These are phyloP conservation scores for Fusarium concolor DNA, from an alignment of 2,329 filamentous ascomycete species.

Conservation along the genomic window DNA sequence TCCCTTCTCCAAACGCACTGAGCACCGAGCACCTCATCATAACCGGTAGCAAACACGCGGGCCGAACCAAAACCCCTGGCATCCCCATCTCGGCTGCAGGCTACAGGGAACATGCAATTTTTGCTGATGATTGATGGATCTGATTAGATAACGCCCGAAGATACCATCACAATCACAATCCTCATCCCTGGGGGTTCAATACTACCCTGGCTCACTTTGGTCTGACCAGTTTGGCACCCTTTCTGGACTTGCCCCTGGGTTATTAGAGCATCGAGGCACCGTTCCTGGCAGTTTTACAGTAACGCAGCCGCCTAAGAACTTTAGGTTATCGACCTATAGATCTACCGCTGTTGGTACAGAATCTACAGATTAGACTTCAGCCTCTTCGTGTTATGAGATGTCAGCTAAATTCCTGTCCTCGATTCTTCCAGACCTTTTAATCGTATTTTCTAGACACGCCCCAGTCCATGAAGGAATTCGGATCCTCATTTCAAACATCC, in stretches of 20 bases:
- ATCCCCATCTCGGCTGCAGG: constrained; percentile 21
- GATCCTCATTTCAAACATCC: constrained; percentile 18
- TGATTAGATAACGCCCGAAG: constrained; percentile 44
- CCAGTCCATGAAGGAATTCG: not conserved
- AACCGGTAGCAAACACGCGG: constrained; percentile 17
- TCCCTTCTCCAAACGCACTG: constrained; percentile 20
- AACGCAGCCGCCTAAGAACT: constrained; percentile 3
- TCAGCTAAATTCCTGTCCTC: not conserved
- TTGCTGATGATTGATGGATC: constrained; percentile 38
- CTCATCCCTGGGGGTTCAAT: constrained; percentile 3
- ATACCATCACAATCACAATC: constrained; percentile 5
- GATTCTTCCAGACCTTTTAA: not conserved
- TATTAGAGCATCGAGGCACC: constrained; percentile 1
- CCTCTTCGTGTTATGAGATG: not conserved
- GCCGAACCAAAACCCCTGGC: constrained; percentile 25
- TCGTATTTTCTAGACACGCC: not conserved
- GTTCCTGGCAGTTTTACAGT: constrained; percentile 4
- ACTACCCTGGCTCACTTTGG: constrained; percentile 5
- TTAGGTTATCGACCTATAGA: not conserved
- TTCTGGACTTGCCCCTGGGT: not conserved
- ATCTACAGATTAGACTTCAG: not conserved
- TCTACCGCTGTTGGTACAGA: constrained; percentile 4
- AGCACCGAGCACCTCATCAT: constrained; percentile 24
- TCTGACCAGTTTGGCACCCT: not conserved
- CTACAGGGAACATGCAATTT: constrained; percentile 15